A percentile compares a stretch with the other conserved stretches of the same genome.
phyloP scores from a whole-genome alignment of 805 yeast species.

The Metschnikowia kofuensis region DNA sequence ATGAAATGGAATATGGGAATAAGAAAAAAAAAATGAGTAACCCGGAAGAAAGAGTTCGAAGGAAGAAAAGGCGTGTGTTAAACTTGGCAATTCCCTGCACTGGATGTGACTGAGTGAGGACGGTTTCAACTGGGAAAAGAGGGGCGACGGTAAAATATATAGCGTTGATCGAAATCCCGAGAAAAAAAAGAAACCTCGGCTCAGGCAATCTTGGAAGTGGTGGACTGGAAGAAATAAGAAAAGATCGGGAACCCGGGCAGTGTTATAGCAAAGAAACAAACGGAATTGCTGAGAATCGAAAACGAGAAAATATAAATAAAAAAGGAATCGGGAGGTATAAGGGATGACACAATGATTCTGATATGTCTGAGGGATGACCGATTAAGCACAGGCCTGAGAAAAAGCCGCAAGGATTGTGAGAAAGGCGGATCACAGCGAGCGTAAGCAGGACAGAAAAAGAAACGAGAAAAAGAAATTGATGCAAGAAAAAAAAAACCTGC shows the following conservation, averaged over 20 bases:
- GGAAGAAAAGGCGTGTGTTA: constrained; percentile 3
- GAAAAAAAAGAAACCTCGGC: not conserved
- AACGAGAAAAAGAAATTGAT: not conserved
- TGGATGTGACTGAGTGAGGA: not conserved
- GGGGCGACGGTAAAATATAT: not conserved
- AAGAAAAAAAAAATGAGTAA: not conserved
- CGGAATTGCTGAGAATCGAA: not conserved
- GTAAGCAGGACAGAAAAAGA: constrained; percentile 8
- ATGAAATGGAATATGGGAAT: too few species aligned
- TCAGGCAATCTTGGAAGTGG: not conserved
- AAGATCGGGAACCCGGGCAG: not conserved
- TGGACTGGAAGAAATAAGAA: not conserved
- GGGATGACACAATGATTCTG: constrained; percentile 2
- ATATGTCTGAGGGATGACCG: constrained; percentile 4
- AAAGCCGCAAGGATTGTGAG: constrained; percentile 3
- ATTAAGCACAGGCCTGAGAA: constrained; percentile 1
- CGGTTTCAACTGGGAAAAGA: not conserved
- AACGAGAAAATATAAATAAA: not conserved
- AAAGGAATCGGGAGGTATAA: not conserved
- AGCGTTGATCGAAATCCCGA: not conserved
- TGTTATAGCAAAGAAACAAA: not conserved
- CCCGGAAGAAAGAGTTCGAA: not conserved
- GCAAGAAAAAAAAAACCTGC: not conserved
- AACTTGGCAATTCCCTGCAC: not conserved
- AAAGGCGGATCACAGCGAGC: constrained; percentile 1